Evolutionary conservation across 2,329 filamentous ascomycete genomes (phyloP).

Genomic region (Beauveria pseudobassiana): DNA sequence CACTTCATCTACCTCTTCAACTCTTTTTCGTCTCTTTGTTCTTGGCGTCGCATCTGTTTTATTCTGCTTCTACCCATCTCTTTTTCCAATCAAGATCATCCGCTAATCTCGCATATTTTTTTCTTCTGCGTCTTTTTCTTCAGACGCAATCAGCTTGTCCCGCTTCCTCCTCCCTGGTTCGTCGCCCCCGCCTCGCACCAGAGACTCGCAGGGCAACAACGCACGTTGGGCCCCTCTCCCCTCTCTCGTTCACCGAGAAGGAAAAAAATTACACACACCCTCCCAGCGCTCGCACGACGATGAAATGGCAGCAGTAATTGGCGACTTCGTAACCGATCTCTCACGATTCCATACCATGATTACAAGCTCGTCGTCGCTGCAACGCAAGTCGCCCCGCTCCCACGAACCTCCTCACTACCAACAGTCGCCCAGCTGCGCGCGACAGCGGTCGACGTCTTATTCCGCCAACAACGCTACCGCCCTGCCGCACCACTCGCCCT

Average conservation of each 20-base stretch:
- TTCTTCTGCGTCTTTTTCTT: conserved; percentile 1
- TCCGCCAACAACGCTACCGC: not conserved
- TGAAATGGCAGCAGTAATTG: conserved; percentile 58
- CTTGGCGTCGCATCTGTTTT: conserved; percentile 1
- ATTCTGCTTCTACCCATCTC: not conserved
- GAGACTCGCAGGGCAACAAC: conserved; percentile 12
- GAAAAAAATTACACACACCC: not conserved
- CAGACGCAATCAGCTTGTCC: not conserved
- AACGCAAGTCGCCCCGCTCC: conserved; percentile 37
- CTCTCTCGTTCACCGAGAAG: not conserved
- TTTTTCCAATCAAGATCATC: not conserved
- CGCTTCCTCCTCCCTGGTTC: not conserved
- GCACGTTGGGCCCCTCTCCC: not conserved
- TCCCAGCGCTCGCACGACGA: conserved; percentile 19
- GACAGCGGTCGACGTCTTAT: conserved; percentile 11
- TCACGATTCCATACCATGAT: conserved; percentile 67
- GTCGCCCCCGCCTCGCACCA: not conserved
- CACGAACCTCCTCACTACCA: conserved; percentile 24
- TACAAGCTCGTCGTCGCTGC: conserved; percentile 35
- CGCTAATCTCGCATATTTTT: not conserved
- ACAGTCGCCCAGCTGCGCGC: conserved; percentile 23
- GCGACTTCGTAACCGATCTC: conserved; percentile 68
- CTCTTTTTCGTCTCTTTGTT: not conserved
- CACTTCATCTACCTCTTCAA: conserved; percentile 3
- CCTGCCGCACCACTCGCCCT: conserved; percentile 7